A percentile compares a stretch with the other conserved stretches of the same genome.
Conservation (phyloP, 169 alveolate species). For the Eimeria falciformis region DNA sequence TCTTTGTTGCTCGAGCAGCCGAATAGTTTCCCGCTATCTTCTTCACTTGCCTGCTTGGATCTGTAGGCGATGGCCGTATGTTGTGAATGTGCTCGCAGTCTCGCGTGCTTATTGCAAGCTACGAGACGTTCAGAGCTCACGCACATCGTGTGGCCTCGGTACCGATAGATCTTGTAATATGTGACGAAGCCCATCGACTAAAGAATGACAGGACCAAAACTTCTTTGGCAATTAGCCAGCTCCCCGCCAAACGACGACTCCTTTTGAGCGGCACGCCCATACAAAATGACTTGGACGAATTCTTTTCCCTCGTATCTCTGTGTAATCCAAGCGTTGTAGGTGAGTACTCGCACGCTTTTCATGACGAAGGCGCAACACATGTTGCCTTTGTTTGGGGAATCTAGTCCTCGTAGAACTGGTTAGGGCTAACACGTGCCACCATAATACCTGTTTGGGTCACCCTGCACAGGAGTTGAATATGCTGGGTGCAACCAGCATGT, state of each 20-base stretch:
- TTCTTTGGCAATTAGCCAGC: conserved; percentile 88
- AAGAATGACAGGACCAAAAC: conserved; percentile 95
- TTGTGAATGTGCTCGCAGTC: conserved; percentile 71
- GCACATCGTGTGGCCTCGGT: conserved; percentile 89
- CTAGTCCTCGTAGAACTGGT: too few species aligned
- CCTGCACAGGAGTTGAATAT: too few species aligned
- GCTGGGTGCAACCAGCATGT: too few species aligned
- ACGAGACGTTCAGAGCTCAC: conserved; percentile 94
- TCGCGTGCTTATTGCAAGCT: conserved; percentile 91
- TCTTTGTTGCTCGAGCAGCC: too few species aligned
- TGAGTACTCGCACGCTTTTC: neutral
- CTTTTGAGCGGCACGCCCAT: conserved; percentile 94
- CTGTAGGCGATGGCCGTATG: neutral
- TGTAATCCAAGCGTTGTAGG: conserved; percentile 93
- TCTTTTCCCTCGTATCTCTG: conserved; percentile 90
- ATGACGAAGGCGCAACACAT: neutral
- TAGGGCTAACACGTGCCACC: too few species aligned
- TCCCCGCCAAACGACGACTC: conserved; percentile 92
- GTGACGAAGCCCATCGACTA: conserved; percentile 97
- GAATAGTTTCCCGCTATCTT: too few species aligned
- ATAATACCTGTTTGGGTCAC: too few species aligned
- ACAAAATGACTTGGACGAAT: conserved; percentile 93
- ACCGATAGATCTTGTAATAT: conserved; percentile 94
- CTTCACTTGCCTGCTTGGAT: too few species aligned
- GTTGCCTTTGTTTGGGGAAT: neutral